These are phyloP conservation scores for Epichloe glyceriae DNA, from an alignment of 2,329 filamentous ascomycete genomes.

Conservation along the genomic window DNA sequence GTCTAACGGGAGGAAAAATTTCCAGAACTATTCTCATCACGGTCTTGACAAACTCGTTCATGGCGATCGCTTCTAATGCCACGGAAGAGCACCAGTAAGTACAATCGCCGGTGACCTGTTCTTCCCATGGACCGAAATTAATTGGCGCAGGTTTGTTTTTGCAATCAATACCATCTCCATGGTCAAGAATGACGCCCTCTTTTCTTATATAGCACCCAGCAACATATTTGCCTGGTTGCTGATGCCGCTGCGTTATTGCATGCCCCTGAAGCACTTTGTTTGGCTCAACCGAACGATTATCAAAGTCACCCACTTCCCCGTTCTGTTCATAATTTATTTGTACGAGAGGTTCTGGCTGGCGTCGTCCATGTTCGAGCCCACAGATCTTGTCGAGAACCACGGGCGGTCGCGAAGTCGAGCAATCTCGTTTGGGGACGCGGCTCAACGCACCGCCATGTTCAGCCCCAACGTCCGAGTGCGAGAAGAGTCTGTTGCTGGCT, in stretches of 20 bases:
- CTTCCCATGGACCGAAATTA: conserved; percentile 5
- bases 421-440: conserved; percentile 45
- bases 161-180: conserved; percentile 95
- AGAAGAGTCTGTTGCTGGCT: conserved; percentile 78
- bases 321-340: conserved; percentile 73
- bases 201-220: conserved; percentile 83
- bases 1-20: not conserved
- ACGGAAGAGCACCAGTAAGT: conserved; percentile 71
- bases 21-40: conserved; percentile 75
- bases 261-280: conserved; percentile 72
- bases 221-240: conserved; percentile 87
- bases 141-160: conserved; percentile 55
- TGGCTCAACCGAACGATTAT: conserved; percentile 81
- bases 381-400: conserved; percentile 68
- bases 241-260: conserved; percentile 66
- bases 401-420: conserved; percentile 35
- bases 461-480: conserved; percentile 60
- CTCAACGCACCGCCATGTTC: conserved; percentile 50
- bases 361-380: conserved; percentile 64
- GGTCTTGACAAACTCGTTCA: conserved; percentile 93
- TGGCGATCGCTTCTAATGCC: conserved; percentile 85
- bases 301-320: conserved; percentile 78
- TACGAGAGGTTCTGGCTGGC: conserved; percentile 77
- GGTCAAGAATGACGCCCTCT: conserved; percentile 95
- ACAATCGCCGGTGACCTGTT: not conserved